Conservation (phyloP, 2,329 filamentous ascomycete species). For the Huntiella abstrusa region DNA sequence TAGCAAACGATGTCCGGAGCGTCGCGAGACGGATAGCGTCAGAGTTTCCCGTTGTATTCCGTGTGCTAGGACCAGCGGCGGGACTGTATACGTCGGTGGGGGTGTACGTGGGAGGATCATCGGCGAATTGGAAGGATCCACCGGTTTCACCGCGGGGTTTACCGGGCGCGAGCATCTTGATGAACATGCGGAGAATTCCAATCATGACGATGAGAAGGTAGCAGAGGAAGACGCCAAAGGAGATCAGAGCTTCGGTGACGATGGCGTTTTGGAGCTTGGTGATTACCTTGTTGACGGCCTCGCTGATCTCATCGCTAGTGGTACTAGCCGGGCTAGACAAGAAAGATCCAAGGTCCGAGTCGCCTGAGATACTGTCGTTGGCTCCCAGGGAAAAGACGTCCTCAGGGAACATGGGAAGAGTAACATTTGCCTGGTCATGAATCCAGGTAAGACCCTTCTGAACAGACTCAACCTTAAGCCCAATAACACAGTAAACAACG, state of each 20-base stretch:
- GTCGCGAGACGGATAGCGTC: background rate
- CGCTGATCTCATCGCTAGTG: conserved; percentile 65
- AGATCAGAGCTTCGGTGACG: conserved; percentile 61
- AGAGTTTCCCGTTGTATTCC: background rate
- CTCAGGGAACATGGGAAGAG: conserved; percentile 58
- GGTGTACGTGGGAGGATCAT: conserved; percentile 6
- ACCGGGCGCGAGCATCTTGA: conserved; percentile 39
- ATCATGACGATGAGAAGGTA: conserved; percentile 63
- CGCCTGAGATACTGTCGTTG: conserved; percentile 35
- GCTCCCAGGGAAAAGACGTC: conserved; percentile 74
- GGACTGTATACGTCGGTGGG: conserved; percentile 1
- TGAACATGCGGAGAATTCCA: conserved; percentile 48
- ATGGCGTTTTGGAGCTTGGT: conserved; percentile 48
- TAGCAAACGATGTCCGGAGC: background rate
- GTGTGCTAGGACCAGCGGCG: background rate
- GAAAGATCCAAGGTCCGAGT: conserved; percentile 47
- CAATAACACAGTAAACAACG: conserved; percentile 71
- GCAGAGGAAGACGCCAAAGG: conserved; percentile 50
- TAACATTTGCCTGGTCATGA: conserved; percentile 64
- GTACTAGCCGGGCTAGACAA: conserved; percentile 56
- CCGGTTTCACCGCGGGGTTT: conserved; percentile 28
- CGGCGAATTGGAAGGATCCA: conserved; percentile 3
- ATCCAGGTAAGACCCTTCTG: conserved; percentile 90
- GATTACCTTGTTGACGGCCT: conserved; percentile 52
- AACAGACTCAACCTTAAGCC: conserved; percentile 67